A percentile compares a stretch with the other conserved stretches of the same genome.
Conservation (phyloP, 495 filamentous ascomycete species). For the Aspergillus sclerotiicarbonarius region DNA sequence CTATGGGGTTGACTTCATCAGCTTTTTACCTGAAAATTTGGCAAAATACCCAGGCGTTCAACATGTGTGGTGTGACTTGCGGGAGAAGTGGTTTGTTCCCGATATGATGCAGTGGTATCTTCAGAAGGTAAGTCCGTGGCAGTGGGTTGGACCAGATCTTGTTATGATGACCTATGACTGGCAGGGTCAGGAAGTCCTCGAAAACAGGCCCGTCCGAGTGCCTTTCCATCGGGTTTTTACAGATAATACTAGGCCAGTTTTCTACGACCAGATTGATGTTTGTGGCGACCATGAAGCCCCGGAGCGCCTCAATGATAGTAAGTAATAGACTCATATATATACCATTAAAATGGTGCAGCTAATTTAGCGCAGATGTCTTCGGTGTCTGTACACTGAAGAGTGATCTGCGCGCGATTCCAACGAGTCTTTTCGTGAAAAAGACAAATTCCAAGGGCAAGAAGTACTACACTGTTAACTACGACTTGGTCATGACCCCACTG, state of each 20-base stretch:
- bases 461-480: constrained; percentile 18
- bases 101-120: constrained; percentile 32
- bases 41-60: constrained; percentile 17
- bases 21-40: constrained; percentile 28
- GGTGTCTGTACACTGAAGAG: constrained; percentile 14
- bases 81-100: constrained; percentile 18
- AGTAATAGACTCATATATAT: not conserved
- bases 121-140: constrained; percentile 18
- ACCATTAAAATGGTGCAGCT: not conserved
- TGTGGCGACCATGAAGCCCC: not conserved
- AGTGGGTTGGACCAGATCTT: not conserved
- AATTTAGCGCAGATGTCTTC: constrained; percentile 6
- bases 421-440: constrained; percentile 10
- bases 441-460: constrained; percentile 11
- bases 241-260: not conserved
- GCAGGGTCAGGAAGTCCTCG: not conserved
- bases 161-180: not conserved
- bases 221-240: not conserved
- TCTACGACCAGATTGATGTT: constrained; percentile 1
- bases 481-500: constrained; percentile 19
- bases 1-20: constrained; percentile 37
- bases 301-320: not conserved
- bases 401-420: constrained; percentile 23
- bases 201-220: constrained; percentile 15
- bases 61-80: constrained; percentile 7